A percentile compares a stretch with the other conserved stretches of the same genome.
phyloP scores from a whole-genome alignment of 2,329 filamentous ascomycete genomes.

The Aspergillus clavatus region DNA sequence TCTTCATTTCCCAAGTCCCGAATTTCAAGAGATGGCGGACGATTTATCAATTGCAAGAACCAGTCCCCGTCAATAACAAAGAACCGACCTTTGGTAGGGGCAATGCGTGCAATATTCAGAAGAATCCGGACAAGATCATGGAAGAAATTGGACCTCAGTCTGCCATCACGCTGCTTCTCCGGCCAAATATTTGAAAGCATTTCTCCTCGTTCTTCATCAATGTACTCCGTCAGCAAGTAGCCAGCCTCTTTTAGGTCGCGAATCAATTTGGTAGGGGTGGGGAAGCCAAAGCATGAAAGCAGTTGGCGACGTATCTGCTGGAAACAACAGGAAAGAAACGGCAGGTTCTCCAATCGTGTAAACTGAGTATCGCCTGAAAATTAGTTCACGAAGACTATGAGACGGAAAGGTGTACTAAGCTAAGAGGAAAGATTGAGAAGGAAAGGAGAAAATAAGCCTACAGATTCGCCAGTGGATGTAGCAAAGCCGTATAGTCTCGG shows the following conservation, averaged over 20 bases:
- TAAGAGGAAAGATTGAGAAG: background rate
- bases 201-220: conserved; percentile 12
- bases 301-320: conserved; percentile 5
- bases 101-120: conserved; percentile 13
- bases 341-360: conserved; percentile 1
- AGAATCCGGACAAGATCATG: conserved; percentile 14
- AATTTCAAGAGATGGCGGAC: conserved; percentile 12
- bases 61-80: conserved; percentile 25
- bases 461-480: conserved; percentile 17
- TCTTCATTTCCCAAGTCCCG: conserved; percentile 8
- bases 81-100: conserved; percentile 34
- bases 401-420: background rate
- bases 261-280: conserved; percentile 2
- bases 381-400: background rate
- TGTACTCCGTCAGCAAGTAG: conserved; percentile 20
- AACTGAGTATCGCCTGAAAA: background rate
- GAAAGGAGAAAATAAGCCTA: conserved; percentile 1
- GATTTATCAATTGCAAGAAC: conserved; percentile 15
- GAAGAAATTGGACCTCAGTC: conserved; percentile 18
- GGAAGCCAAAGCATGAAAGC: conserved; percentile 2
- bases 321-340: conserved; percentile 2
- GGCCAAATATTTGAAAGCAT: conserved; percentile 23
- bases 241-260: background rate
- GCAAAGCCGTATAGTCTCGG: conserved; percentile 23
- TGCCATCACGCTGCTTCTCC: conserved; percentile 9